phyloP scores from a whole-genome alignment of 352 stramenopile species.

The Sclerospora graminicola region DNA sequence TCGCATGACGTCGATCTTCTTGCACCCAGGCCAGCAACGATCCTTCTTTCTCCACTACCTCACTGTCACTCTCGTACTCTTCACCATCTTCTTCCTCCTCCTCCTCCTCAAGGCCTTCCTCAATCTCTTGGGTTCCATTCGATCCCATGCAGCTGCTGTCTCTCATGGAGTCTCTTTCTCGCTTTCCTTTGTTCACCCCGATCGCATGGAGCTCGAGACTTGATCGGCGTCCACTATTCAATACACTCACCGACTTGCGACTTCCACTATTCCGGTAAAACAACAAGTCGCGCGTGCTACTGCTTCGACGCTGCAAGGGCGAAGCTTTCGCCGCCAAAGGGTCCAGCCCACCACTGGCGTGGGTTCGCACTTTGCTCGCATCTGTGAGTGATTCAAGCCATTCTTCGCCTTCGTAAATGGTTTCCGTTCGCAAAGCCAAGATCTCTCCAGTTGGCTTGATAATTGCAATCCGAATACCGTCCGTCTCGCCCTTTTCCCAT shows the following conservation, averaged over 20 bases:
- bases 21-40: constrained; percentile 58
- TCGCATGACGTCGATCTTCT: constrained; percentile 54
- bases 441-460: constrained; percentile 58
- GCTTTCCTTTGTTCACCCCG: constrained; percentile 1
- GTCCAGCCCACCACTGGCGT: constrained; percentile 8
- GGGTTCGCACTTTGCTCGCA: constrained; percentile 40
- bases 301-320: constrained; percentile 25
- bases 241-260: constrained; percentile 8
- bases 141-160: not conserved
- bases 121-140: not conserved
- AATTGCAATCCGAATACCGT: constrained; percentile 67
- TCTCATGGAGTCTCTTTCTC: not conserved
- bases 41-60: constrained; percentile 40
- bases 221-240: constrained; percentile 13
- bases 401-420: constrained; percentile 72
- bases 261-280: constrained; percentile 9
- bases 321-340: constrained; percentile 7
- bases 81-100: constrained; percentile 6
- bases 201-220: constrained; percentile 7
- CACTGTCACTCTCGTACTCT: constrained; percentile 14
- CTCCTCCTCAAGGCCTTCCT: too few relatives aligned
- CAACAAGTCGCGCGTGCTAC: constrained; percentile 15
- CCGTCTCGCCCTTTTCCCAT: constrained; percentile 29
- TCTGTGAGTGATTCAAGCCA: constrained; percentile 73
- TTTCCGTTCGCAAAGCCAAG: constrained; percentile 58